Base-by-base conservation (phyloP, 2,329 filamentous ascomycete species). In the Aspergillus quadricinctus region DNA sequence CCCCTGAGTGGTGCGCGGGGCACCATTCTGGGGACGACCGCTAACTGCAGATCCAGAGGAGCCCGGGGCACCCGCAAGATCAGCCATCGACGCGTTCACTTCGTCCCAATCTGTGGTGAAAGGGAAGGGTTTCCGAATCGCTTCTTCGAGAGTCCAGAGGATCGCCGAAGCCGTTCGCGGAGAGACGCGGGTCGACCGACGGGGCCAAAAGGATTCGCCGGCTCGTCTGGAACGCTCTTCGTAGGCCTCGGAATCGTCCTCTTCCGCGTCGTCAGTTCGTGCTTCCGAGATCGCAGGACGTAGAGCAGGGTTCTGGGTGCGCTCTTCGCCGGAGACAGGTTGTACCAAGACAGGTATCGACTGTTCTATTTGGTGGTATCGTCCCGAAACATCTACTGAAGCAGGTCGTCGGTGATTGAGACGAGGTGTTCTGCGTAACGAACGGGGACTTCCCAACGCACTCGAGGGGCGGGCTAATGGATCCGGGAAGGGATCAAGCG, bases 31-130 rank as follows among this genome's bases (percentile, higher is more conserved):
- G 48, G 78, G 75, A 65, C 82, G 80, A 58, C 77, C 81, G 70
- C 83, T 82, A 63, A 83, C 83, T 69, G 65, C 65, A 54, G 72
- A 62, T 54, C 68, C 69, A 57, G 69, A 57, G 51, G 72, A 75
- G 65, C 81, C 78, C 61, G 80, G 77, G 67, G 80, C 79, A 69
- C 85, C 83, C 69, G 84, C 81, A 66, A 96, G 81, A 73, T 96
- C 92, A 65, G 92, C 89, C 92, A 99, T 97, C 68, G 85, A 84
- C 65, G 92, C 90, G 82, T 90, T 88, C 79, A 96, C 90, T 80
- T 99, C 94, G 59, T 87, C 82, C 64, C 87, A 78, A 74, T 96
- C 92, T 25, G 89, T 83, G 8, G 92, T 95, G 75, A 97, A 95
- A 50, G 85, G 80, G 63, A 91, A 83, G 2, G 93, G 92, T 49